phyloP scores from a whole-genome alignment of 1,284 basidiomycete genomes.

The Ganoderma meredithae region DNA sequence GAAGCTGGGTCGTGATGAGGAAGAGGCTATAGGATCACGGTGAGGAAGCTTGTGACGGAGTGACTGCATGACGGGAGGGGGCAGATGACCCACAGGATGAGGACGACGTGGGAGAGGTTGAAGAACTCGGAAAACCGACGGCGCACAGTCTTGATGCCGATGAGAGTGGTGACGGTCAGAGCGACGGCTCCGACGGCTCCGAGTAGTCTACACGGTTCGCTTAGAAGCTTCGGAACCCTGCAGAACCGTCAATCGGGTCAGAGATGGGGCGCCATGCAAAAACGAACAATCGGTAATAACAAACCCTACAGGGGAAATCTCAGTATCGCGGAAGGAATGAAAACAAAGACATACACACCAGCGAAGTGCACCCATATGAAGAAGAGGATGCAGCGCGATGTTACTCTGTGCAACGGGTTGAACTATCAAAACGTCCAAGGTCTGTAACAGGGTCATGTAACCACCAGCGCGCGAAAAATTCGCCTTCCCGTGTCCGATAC shows the following conservation, averaged over 20 bases:
- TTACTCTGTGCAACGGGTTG: constrained; percentile 40
- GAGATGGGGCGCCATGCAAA: too few species aligned
- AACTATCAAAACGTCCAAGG: constrained; percentile 23
- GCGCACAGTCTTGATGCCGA: constrained; percentile 46
- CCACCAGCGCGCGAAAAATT: too few species aligned
- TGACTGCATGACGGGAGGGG: not conserved
- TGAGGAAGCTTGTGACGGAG: not conserved
- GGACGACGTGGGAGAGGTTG: constrained; percentile 48
- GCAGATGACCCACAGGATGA: constrained; percentile 41
- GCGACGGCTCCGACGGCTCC: constrained; percentile 43
- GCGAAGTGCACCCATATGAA: constrained; percentile 40
- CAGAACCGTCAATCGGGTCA: not conserved
- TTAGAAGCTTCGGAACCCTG: constrained; percentile 16
- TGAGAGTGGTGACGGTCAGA: constrained; percentile 43
- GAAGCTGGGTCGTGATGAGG: constrained; percentile 33
- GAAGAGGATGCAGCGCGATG: constrained; percentile 37
- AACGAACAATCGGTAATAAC: constrained; percentile 19
- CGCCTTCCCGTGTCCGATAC: constrained; percentile 50
- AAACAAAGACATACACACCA: constrained; percentile 32
- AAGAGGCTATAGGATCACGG: constrained; percentile 17
- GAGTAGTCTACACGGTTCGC: constrained; percentile 28
- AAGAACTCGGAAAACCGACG: constrained; percentile 51
- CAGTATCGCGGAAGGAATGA: not conserved
- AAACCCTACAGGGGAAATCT: constrained; percentile 12
- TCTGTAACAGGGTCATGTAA: constrained; percentile 1